Evolutionary conservation across 345 rosid genomes (phyloP).

Genomic region (Gossypium australe): DNA sequence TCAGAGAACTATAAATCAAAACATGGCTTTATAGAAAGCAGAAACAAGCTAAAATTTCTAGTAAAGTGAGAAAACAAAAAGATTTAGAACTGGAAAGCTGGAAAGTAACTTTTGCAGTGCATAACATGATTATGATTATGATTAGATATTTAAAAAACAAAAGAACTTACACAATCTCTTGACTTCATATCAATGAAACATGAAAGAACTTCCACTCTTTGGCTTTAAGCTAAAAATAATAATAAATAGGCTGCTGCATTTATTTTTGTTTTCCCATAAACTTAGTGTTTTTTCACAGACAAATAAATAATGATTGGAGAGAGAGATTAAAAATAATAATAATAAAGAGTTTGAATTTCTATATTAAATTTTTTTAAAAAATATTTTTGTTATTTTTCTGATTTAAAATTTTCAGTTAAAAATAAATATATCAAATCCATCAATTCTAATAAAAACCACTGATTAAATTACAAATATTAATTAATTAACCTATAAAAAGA

Average conservation of each 20-base stretch:
- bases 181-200: slow-evolving; percentile 5
- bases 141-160: neutral
- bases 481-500: too few species aligned
- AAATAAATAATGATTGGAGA: neutral
- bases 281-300: neutral
- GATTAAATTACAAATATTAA: too few species aligned
- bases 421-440: too few species aligned
- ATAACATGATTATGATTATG: neutral
- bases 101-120: neutral
- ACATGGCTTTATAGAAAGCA: neutral
- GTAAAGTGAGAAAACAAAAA: neutral
- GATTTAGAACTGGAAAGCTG: neutral
- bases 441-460: too few species aligned
- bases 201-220: neutral
- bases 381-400: too few species aligned
- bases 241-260: neutral
- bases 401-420: too few species aligned
- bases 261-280: neutral
- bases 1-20: neutral
- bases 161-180: slow-evolving; percentile 8
- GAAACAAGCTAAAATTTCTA: neutral
- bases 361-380: too few species aligned
- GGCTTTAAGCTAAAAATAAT: neutral
- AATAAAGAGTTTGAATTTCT: too few species aligned
- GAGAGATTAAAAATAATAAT: neutral